A percentile compares a stretch with the other conserved stretches of the same genome.
These are phyloP conservation scores for Blastocladiella britannica DNA, from an alignment of 192 early-diverging fungal genomes.

Conservation along the genomic window DNA sequence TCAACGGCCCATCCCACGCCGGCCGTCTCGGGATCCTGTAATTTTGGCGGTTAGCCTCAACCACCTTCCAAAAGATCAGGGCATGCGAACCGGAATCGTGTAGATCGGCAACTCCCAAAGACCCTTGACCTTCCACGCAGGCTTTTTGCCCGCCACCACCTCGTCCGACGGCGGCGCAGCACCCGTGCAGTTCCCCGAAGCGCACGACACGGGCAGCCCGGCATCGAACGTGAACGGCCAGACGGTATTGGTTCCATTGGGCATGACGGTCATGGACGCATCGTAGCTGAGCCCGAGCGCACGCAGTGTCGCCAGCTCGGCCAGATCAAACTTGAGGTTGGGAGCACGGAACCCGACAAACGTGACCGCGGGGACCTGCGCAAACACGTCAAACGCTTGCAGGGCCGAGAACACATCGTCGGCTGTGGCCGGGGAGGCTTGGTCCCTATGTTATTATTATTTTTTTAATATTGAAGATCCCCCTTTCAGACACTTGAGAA, in stretches of 20 bases:
- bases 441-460: no score
- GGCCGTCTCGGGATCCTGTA: constrained; percentile 2
- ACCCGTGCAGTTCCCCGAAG: constrained; percentile 9
- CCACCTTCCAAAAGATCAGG: constrained; percentile 11
- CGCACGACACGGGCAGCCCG: constrained; percentile 4
- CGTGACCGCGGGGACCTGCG: constrained; percentile 9
- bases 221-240: constrained; percentile 22
- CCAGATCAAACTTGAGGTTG: constrained; percentile 10
- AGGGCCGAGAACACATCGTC: no score
- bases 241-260: constrained; percentile 3
- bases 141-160: no score
- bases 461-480: no score
- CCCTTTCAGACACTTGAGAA: no score
- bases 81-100: constrained; percentile 3
- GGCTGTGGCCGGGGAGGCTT: no score
- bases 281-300: constrained; percentile 16
- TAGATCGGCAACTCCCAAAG: constrained; percentile 16
- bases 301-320: constrained; percentile 5
- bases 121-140: constrained; percentile 7
- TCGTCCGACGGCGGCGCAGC: constrained; percentile 6
- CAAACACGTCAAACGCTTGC: constrained; percentile 8
- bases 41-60: constrained; percentile 6
- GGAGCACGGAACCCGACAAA: constrained; percentile 14
- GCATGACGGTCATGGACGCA: constrained; percentile 7
- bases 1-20: neutral